Evolutionary conservation across 345 rosid genomes (phyloP).

Genomic region (Eucalyptus albens): DNA sequence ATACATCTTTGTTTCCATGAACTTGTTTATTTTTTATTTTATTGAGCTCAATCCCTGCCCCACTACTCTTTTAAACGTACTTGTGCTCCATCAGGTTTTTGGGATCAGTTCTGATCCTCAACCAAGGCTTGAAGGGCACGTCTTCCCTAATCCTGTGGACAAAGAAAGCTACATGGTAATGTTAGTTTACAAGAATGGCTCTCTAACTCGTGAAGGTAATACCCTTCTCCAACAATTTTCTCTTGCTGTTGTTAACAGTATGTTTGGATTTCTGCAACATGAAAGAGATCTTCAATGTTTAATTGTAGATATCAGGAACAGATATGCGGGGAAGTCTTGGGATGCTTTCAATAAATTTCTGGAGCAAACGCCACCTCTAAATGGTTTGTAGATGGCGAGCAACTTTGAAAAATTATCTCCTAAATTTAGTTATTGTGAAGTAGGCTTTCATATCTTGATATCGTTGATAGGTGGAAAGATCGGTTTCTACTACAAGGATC

Average conservation of each 20-base stretch:
- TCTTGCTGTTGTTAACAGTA: background rate
- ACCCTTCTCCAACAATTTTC: background rate
- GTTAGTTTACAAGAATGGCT: conserved; percentile 84
- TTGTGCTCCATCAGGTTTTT: conserved; percentile 38
- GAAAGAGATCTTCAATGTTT: background rate
- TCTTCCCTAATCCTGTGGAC: conserved; percentile 86
- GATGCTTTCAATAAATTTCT: conserved; percentile 58
- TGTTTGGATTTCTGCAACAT: background rate
- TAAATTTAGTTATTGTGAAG: background rate
- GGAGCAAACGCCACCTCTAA: conserved; percentile 65
- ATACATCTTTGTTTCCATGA: background rate
- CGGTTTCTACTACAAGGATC: conserved; percentile 93
- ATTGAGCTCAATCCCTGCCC: background rate
- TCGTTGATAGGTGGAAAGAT: conserved; percentile 62
- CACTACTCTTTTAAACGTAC: background rate
- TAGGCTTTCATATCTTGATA: background rate
- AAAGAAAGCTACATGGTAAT: conserved; percentile 90
- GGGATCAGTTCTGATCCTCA: conserved; percentile 69
- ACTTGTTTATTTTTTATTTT: background rate
- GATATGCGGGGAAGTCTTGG: conserved; percentile 69
- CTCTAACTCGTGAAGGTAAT: conserved; percentile 86
- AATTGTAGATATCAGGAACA: conserved; percentile 49
- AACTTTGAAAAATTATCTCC: background rate
- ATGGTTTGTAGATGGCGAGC: conserved; percentile 20
- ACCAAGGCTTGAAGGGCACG: conserved; percentile 83